These are phyloP conservation scores for Cladosporium sp. DNA, from an alignment of 2,329 filamentous ascomycete genomes.

Conservation along the genomic window DNA sequence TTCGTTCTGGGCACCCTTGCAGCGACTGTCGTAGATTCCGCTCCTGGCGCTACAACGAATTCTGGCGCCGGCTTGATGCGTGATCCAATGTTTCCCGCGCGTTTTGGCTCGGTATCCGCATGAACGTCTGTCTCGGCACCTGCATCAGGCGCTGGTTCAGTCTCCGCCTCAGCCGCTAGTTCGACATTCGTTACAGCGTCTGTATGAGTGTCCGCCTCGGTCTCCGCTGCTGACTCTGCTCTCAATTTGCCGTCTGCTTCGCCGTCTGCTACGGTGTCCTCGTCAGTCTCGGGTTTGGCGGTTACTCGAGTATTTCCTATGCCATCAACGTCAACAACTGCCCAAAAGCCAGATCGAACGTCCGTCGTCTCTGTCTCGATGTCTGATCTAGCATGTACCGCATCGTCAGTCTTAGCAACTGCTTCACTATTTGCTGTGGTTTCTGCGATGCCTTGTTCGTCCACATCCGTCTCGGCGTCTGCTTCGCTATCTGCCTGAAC, in stretches of 20 bases:
- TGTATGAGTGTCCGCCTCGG: slow-evolving; percentile 8
- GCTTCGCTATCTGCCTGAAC: slow-evolving; percentile 16
- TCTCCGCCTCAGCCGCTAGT: slow-evolving; percentile 3
- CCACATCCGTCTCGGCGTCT: slow-evolving; percentile 11
- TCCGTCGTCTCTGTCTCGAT: slow-evolving; percentile 13
- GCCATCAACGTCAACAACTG: slow-evolving; percentile 14
- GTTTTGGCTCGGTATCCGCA: slow-evolving; percentile 15
- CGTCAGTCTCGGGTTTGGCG: slow-evolving; percentile 7
- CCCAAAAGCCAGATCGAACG: slow-evolving; percentile 12
- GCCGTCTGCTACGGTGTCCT: slow-evolving; percentile 13
- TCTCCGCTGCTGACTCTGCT: slow-evolving; percentile 8
- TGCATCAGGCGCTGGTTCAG: slow-evolving; percentile 13
- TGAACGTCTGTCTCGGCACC: slow-evolving; percentile 10
- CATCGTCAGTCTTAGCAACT: slow-evolving; percentile 10
- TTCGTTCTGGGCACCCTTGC: background rate
- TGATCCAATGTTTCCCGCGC: slow-evolving; percentile 16
- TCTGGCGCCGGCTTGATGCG: background rate
- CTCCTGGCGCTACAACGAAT: slow-evolving; percentile 2
- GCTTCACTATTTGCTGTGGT: slow-evolving; percentile 17
- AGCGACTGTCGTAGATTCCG: slow-evolving; percentile 9
- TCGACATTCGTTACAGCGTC: slow-evolving; percentile 11
- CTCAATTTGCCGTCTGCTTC: slow-evolving; percentile 11
- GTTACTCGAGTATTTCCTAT: slow-evolving; percentile 11
- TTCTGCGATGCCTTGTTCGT: slow-evolving; percentile 11
- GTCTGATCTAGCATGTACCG: slow-evolving; percentile 8